Conservation (phyloP, 305 asterid genomes). For the Stenogyne calaminthoides region DNA sequence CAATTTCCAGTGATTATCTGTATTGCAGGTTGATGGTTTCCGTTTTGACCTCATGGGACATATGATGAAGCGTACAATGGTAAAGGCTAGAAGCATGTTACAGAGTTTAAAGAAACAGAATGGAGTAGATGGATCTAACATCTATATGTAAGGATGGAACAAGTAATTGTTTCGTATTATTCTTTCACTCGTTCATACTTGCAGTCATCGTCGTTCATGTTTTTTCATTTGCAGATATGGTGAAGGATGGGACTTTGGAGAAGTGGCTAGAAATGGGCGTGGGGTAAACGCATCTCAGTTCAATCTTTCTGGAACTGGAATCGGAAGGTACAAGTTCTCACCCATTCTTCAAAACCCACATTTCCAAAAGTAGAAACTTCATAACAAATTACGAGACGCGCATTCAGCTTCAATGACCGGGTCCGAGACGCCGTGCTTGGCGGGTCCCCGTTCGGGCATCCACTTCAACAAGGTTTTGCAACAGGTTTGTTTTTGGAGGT, state of each 20-base stretch:
- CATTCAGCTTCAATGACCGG: slow-evolving; percentile 93
- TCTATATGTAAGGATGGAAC: slow-evolving; percentile 65
- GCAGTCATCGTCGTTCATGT: not conserved
- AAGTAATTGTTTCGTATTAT: not conserved
- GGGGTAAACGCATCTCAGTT: slow-evolving; percentile 92
- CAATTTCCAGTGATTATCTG: slow-evolving; percentile 17
- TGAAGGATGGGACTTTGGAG: slow-evolving; percentile 99
- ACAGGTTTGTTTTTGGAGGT: slow-evolving; percentile 94
- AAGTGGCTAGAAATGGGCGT: slow-evolving; percentile 89
- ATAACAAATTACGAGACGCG: slow-evolving; percentile 22
- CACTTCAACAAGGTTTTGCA: slow-evolving; percentile 92
- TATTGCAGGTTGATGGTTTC: slow-evolving; percentile 93
- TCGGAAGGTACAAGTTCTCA: slow-evolving; percentile 70
- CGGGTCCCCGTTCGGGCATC: slow-evolving; percentile 99
- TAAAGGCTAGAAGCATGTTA: slow-evolving; percentile 72
- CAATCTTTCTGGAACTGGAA: slow-evolving; percentile 82
- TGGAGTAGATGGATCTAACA: slow-evolving; percentile 83
- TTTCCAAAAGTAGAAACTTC: not conserved
- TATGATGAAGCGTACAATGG: slow-evolving; percentile 92
- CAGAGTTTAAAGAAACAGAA: slow-evolving; percentile 60
- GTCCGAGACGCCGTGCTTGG: slow-evolving; percentile 95
- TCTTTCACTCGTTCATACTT: slow-evolving; percentile 1
- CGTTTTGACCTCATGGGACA: slow-evolving; percentile 99
- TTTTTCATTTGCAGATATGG: slow-evolving; percentile 66
- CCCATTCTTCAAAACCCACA: not conserved